Base-by-base conservation (phyloP, 2,329 filamentous ascomycete genomes). In the Apiospora sp. region DNA sequence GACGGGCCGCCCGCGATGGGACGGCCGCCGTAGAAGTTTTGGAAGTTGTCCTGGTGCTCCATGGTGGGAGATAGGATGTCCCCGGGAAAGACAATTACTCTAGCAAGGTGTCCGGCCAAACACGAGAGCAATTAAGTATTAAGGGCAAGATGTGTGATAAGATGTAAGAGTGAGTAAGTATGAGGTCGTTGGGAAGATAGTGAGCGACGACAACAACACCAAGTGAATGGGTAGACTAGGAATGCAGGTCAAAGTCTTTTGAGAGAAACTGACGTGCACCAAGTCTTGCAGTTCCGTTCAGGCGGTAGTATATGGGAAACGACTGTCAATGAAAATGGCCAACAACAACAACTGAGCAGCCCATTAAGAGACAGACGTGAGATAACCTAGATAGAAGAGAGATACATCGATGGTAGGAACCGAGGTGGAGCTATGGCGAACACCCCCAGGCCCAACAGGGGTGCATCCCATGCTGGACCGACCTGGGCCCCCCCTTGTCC, bases 1-100 rank as follows among this genome's bases (percentile, higher is more conserved):
- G 82, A 83, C 46, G 81, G 79, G 61, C 73, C 73, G 69, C 76
- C 77, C 51, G 77, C 78, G 49, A 71, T 70, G 30, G 71, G 73
- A 34, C 73, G 77, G 49, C 75, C 68, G 71, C 76, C 72, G 73
- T 76, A 73, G 72, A 73, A 72, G 68, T 7, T 13, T 27, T 68
- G 67, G 41, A 19, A 68, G 44, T 14, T 48, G 67, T 44, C 41
- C 3, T 68, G 41, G 41, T 68, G n/a, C n/a, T 68, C 67, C 67
- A 68, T 68, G 67, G 14, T 48, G n/a, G 22, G 37, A 22, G 19
- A 12, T 14, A 22, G 27, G 7, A n/a, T 14, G 19, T 37, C 4
- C 54, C 54, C 19, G 16, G 4, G 24, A 30, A 30, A 8, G 0
- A n/a, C 12, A 30, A 13, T 19, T 4, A 37, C 58, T 22, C 8